Conservation (phyloP, 208 protist species). For the Crithidia thermophila region DNA sequence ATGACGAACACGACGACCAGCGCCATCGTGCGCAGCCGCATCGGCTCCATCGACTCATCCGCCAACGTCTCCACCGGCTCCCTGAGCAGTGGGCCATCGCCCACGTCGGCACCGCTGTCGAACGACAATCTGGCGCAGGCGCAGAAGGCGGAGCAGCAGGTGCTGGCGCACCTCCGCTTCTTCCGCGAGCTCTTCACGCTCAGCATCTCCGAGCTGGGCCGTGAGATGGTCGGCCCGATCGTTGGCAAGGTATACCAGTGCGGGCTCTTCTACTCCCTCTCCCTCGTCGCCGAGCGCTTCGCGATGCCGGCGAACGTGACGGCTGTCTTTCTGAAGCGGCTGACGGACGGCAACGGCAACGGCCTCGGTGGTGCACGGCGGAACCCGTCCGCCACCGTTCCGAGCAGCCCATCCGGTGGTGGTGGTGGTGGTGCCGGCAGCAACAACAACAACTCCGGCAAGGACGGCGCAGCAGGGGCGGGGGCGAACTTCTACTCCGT, state of each 20-base stretch:
- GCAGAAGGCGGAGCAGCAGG: slow-evolving; percentile 56
- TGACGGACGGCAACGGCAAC: slow-evolving; percentile 15
- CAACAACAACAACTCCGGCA: neutral
- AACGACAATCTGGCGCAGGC: neutral
- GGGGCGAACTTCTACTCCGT: slow-evolving; percentile 49
- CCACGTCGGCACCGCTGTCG: slow-evolving; percentile 6
- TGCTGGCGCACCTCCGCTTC: slow-evolving; percentile 73
- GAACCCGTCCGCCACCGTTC: slow-evolving; percentile 26
- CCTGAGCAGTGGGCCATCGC: slow-evolving; percentile 17
- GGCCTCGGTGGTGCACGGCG: neutral
- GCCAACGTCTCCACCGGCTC: slow-evolving; percentile 25
- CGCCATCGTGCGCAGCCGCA: slow-evolving; percentile 10
- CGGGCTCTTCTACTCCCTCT: slow-evolving; percentile 68
- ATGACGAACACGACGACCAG: neutral
- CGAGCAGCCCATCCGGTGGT: too few relatives aligned
- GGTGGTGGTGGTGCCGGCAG: slow-evolving; percentile 21
- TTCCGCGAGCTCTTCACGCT: slow-evolving; percentile 65
- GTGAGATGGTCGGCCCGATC: slow-evolving; percentile 61
- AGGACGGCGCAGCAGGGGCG: neutral
- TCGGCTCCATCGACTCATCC: slow-evolving; percentile 15
- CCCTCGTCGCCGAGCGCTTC: slow-evolving; percentile 74
- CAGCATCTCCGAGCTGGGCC: slow-evolving; percentile 57
- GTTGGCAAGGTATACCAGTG: slow-evolving; percentile 62
- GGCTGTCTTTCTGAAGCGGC: slow-evolving; percentile 35
- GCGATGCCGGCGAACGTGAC: slow-evolving; percentile 48